A percentile compares a stretch with the other conserved stretches of the same genome.
These are phyloP conservation scores for Porphyrellus cyaneotinctus DNA, from an alignment of 768 basidiomycete species.

Conservation along the genomic window DNA sequence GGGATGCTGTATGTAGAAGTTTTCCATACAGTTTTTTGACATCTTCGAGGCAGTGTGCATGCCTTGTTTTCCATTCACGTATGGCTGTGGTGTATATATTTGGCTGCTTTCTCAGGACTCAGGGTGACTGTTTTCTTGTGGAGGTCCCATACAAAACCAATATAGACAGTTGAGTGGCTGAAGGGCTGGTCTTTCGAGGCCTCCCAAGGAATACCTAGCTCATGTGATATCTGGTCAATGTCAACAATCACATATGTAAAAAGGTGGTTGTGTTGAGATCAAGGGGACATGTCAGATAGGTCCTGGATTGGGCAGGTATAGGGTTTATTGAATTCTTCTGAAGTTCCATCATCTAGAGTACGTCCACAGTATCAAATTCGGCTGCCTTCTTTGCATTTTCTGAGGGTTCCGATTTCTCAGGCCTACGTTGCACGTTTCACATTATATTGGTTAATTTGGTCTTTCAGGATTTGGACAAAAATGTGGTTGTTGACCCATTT, in stretches of 20 bases:
- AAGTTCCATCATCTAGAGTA: background rate
- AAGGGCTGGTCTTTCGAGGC: background rate
- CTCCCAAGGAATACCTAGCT: background rate
- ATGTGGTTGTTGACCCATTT: slow-evolving; percentile 11
- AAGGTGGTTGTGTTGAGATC: background rate
- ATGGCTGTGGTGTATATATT: background rate
- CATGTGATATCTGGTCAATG: background rate
- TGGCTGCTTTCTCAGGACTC: background rate
- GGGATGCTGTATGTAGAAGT: background rate
- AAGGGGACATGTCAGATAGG: rapidly evolving
- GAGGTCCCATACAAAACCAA: background rate
- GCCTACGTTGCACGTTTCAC: no score
- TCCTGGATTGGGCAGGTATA: background rate
- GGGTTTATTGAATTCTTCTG: background rate
- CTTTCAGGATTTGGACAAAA: background rate
- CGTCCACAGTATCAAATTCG: no score
- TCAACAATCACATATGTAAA: background rate
- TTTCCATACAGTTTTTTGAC: background rate
- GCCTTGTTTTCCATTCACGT: no score
- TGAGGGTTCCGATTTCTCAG: no score
- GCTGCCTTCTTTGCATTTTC: no score
- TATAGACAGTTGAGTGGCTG: background rate
- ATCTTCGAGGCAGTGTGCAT: no score
- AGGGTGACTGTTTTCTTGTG: background rate
- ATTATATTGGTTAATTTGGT: background rate